Evolutionary conservation across 2,329 filamentous ascomycete genomes (phyloP), one percentile per base, ranked within the genome.

Genomic region (Paraphoma sp.): DNA sequence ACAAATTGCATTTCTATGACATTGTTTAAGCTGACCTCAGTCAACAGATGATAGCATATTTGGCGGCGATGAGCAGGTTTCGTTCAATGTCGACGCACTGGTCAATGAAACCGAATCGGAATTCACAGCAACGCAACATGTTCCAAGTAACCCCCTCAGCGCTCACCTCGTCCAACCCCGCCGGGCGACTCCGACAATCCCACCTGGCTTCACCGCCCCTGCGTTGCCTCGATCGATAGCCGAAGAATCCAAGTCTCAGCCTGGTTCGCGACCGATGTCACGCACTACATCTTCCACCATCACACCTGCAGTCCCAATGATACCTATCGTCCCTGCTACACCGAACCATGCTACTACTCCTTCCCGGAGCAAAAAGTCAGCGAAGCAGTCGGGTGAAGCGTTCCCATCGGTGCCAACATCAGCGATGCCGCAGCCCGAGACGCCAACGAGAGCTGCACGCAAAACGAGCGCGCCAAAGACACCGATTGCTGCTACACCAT

Each of bases 71-170:
- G 86, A 88, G 59, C 87, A 88, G 62, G 87, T 83, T 11, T 83
- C 81, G 2, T 81, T 81, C 43, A 87, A 84, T n/a, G 85, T 91
- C 41, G 88, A 91, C 71, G 87, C 87, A 3, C 78, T 91, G 4
- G 88, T 91, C 11, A 85, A 87, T 18, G 89, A 91, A 44, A 59
- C 60, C 30, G 70, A 75, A 7, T 59, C 62, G 17, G 70, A 75
- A 5, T 57, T 62, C 31, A 68, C 68, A 61, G 64, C 59, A 49
- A 49, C 56, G 78, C 85, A 58, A 29, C 59, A 38, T 16, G 55
- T 51, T 40, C 58, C 62, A 23, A 57, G 51, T 31, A 67, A 62
- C 16, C 60, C 67, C 9, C 42, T 73, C 38, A 50, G 53, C 17
- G 56, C 56, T 45, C 72, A 71, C 17, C 60, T 76, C 33, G 68